Evolutionary conservation across 441 rosid genomes (phyloP).

Genomic region (Croton laevigatus): DNA sequence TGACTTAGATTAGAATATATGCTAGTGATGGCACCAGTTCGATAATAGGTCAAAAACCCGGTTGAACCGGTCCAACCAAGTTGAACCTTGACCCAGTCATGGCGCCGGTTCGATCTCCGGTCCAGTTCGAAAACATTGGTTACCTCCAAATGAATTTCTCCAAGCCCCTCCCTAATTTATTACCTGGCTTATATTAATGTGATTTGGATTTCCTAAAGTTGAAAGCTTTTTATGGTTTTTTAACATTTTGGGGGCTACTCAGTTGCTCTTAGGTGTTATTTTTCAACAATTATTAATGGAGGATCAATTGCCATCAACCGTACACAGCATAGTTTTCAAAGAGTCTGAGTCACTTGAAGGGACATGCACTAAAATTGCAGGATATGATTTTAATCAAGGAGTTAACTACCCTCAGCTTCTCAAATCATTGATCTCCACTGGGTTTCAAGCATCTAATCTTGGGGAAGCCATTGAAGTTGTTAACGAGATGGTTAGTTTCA

Average conservation of each 20-base stretch:
- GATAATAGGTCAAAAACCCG: no score
- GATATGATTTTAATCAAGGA: constrained; percentile 85
- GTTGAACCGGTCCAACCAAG: no score
- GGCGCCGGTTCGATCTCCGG: no score
- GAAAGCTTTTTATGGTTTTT: neutral
- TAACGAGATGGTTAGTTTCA: constrained; percentile 66
- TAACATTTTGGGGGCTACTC: neutral
- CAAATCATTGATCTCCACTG: constrained; percentile 68
- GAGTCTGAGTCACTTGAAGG: constrained; percentile 79
- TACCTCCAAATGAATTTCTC: no score
- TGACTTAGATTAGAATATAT: no score
- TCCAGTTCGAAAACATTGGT: no score
- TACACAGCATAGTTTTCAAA: constrained; percentile 75
- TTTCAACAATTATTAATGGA: constrained; percentile 22
- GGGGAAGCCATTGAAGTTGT: constrained; percentile 76
- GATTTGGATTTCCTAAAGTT: neutral
- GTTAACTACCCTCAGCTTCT: constrained; percentile 63
- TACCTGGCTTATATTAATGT: neutral
- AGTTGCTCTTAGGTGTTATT: neutral
- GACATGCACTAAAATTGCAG: constrained; percentile 56
- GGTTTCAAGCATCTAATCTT: constrained; percentile 90
- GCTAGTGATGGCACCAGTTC: no score
- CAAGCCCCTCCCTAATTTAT: no score
- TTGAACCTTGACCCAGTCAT: no score
- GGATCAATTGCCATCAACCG: constrained; percentile 40